A percentile compares a stretch with the other conserved stretches of the same genome.
These are phyloP conservation scores for Porphyra umbilicalis DNA, from an alignment of 31 red algal species.

Conservation along the genomic window DNA sequence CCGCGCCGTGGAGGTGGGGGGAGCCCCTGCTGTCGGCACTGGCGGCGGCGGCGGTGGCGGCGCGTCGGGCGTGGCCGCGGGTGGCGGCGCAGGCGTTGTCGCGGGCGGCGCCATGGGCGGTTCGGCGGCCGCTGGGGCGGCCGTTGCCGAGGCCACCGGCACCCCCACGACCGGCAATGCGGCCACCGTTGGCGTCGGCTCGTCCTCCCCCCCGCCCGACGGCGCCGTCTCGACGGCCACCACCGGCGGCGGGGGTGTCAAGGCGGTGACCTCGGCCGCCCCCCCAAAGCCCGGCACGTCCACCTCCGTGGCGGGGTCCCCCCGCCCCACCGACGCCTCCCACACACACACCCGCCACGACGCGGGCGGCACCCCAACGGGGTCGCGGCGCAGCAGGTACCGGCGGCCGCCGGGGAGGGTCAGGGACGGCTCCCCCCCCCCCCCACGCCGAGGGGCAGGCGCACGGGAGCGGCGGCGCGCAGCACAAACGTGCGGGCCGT, in stretches of 20 bases:
- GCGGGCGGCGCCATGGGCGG: neutral
- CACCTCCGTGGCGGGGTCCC: neutral
- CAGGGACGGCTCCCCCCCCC: neutral
- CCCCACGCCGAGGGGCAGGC: neutral
- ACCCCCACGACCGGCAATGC: too few species aligned
- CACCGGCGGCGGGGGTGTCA: neutral
- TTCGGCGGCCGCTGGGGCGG: too few species aligned
- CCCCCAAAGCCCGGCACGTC: neutral
- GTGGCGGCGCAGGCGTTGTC: neutral
- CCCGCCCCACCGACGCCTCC: neutral
- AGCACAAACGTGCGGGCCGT: neutral
- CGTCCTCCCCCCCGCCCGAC: too few species aligned
- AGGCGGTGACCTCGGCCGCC: neutral
- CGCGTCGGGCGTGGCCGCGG: neutral
- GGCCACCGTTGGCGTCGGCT: too few species aligned
- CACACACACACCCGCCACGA: neutral
- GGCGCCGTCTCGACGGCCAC: neutral
- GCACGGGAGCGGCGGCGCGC: neutral
- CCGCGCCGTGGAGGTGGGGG: too few species aligned
- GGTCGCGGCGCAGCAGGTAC: neutral
- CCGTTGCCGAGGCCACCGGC: too few species aligned
- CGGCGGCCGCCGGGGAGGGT: neutral
- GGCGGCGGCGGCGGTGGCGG: too few species aligned
- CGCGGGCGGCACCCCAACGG: neutral
- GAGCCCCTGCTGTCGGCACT: too few species aligned